Percentiles rank a stretch among this genome's conserved stretches.
These are phyloP conservation scores for Chlamydomonas sp. DNA, from an alignment of 139 green algal genomes.

Conservation along the genomic window DNA sequence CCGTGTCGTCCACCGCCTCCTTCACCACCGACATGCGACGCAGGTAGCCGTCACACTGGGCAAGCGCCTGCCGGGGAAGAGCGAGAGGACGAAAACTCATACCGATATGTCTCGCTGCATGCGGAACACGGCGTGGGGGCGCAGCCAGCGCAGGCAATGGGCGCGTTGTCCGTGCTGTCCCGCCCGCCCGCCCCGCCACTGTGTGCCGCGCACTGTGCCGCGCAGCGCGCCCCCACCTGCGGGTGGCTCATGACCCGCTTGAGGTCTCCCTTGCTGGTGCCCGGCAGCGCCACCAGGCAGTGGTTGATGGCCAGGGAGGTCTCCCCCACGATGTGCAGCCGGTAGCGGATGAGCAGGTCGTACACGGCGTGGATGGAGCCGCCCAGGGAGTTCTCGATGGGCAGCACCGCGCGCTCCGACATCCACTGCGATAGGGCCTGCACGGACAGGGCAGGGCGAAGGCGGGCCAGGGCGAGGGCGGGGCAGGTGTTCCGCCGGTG, in stretches of 20 bases:
- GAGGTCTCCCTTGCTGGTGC: slow-evolving; percentile 80
- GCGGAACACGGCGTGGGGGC: not conserved
- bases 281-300: slow-evolving; percentile 95
- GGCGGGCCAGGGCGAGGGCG: no score
- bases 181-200: no score
- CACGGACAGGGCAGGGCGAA: not conserved
- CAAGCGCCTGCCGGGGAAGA: slow-evolving; percentile 58
- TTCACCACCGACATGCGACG: slow-evolving; percentile 71
- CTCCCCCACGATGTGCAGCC: slow-evolving; percentile 93
- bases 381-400: slow-evolving; percentile 74
- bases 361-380: slow-evolving; percentile 71
- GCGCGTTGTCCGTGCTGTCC: no score
- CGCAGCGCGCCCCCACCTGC: slow-evolving; percentile 68
- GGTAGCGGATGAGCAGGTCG: slow-evolving; percentile 81
- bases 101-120: not conserved
- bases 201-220: no score
- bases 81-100: not conserved
- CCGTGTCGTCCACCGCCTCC: slow-evolving; percentile 94
- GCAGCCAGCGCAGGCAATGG: no score
- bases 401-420: slow-evolving; percentile 69
- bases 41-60: slow-evolving; percentile 84
- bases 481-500: no score
- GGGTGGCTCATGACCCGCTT: slow-evolving; percentile 91
- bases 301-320: slow-evolving; percentile 88
- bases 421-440: slow-evolving; percentile 73